Evolutionary conservation across 2,329 filamentous ascomycete genomes (phyloP).

Genomic region (Mycosphaerelloides madeirae): DNA sequence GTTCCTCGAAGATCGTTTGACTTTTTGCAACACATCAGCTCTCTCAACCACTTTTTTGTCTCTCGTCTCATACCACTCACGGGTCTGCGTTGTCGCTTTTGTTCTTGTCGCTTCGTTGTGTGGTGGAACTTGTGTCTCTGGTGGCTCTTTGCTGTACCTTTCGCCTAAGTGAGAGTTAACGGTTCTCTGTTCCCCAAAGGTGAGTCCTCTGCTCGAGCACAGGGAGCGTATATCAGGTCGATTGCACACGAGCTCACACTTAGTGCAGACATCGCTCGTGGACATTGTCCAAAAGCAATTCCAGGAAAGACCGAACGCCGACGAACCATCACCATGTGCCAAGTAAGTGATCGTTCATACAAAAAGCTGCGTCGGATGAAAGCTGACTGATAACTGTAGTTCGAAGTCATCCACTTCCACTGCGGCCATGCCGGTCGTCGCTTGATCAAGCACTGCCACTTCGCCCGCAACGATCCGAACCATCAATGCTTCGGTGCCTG

Average conservation of each 20-base stretch:
- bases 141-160: constrained; percentile 9
- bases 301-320: too few species aligned
- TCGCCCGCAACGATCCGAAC: constrained; percentile 65
- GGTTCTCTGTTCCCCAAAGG: background rate
- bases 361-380: background rate
- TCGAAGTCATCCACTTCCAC: constrained; percentile 61
- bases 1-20: too few species aligned
- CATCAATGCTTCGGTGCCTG: constrained; percentile 67
- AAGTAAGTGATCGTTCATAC: constrained; percentile 16
- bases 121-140: constrained; percentile 7
- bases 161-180: background rate
- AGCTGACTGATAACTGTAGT: constrained; percentile 37
- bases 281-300: background rate
- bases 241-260: background rate
- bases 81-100: constrained; percentile 11
- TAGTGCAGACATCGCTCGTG: background rate
- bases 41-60: constrained; percentile 1
- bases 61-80: constrained; percentile 1
- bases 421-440: constrained; percentile 59
- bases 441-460: constrained; percentile 67
- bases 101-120: too few species aligned
- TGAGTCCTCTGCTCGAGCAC: background rate
- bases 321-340: constrained; percentile 21
- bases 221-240: background rate
- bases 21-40: background rate